Base-by-base conservation (phyloP, 805 yeast genomes). In the Metschnikowia lochheadii region DNA sequence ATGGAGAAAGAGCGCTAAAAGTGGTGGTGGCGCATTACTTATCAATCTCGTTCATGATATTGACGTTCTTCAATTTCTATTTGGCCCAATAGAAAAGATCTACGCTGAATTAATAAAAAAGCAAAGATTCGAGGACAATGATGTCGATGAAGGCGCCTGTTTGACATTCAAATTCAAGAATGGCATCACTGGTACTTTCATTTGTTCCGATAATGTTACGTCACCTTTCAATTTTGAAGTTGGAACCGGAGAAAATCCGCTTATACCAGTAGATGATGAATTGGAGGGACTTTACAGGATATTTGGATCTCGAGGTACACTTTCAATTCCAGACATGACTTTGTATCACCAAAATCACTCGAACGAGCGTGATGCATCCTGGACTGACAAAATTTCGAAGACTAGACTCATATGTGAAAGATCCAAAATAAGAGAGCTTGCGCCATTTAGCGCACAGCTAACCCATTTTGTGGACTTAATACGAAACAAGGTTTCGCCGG, bases 211-310 rank as follows among this genome's bases (percentile, higher is more conserved):
- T 49, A 72, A 71, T 48, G 72, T 72, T 26, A 63, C 68, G 2
- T 69, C 74, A 6, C 77, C 77, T 1, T 73, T 70, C 50, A 67
- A 64, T 53, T 73, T 73, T 48, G 77, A 72, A 57, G 61, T 64
- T 4, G 75, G 75, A 1, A 72, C 77, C 0, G 77, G 77, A 14
- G 77, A 73, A 55, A 73, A 73, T 51, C 77, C 77, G 3, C 68
- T 68, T 21, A 58, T 73, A 35, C 77, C 77, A 2, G 59, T 54
- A 37, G 58, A 64, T 50, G 61, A 54, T 10, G 62, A 57, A 10
- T 51, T 69, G 29, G 60, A 64, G 26, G 77, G 77, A 2, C 62
- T 71, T 41, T 72, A 72, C 54, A 54, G 76, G 35, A 59, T 72
- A 5, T 72, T 72, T 54, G 77, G 77, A 5, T 58, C 65, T 15